A percentile compares a stretch with the other conserved stretches of the same genome.
These are phyloP conservation scores for Agrocybe chaxingu DNA, from an alignment of 768 basidiomycete species.

Conservation along the genomic window DNA sequence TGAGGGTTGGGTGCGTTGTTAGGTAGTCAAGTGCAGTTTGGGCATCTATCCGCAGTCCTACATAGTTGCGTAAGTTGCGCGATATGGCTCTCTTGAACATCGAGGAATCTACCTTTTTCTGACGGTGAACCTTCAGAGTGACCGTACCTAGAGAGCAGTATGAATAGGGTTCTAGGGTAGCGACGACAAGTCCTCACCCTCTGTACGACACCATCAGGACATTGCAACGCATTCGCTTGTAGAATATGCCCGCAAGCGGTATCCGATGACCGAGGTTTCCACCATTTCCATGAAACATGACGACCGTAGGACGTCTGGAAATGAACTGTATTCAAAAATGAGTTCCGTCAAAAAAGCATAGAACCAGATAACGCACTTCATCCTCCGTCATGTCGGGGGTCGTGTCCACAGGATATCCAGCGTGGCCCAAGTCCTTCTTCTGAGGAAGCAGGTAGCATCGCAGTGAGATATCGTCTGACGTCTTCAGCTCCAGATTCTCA, in stretches of 20 bases:
- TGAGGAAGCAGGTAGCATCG: conserved; percentile 77
- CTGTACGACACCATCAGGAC: conserved; percentile 93
- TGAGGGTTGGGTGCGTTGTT: conserved; percentile 56
- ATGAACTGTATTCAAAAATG: conserved; percentile 31
- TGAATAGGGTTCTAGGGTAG: not conserved
- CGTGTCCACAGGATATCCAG: conserved; percentile 10
- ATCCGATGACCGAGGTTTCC: conserved; percentile 89
- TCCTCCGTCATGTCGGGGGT: conserved; percentile 38
- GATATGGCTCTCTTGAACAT: not conserved
- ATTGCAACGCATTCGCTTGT: conserved; percentile 81
- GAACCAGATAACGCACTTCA: conserved; percentile 37
- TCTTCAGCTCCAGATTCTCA: conserved; percentile 68
- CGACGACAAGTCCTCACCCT: conserved; percentile 53
- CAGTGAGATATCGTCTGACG: conserved; percentile 69
- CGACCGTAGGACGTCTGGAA: conserved; percentile 69
- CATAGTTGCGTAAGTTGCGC: not conserved
- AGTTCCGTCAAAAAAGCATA: not conserved
- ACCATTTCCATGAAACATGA: conserved; percentile 93
- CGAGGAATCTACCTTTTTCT: conserved; percentile 57
- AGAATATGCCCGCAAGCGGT: conserved; percentile 83
- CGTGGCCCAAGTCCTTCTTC: conserved; percentile 37
- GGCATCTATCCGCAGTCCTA: conserved; percentile 81
- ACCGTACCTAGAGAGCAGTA: conserved; percentile 62
- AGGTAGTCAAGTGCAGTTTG: conserved; percentile 81
- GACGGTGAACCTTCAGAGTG: conserved; percentile 83